Evolutionary conservation across 1,139 yeast genomes (phyloP).

Genomic region (Kurtzmaniella natalensis): DNA sequence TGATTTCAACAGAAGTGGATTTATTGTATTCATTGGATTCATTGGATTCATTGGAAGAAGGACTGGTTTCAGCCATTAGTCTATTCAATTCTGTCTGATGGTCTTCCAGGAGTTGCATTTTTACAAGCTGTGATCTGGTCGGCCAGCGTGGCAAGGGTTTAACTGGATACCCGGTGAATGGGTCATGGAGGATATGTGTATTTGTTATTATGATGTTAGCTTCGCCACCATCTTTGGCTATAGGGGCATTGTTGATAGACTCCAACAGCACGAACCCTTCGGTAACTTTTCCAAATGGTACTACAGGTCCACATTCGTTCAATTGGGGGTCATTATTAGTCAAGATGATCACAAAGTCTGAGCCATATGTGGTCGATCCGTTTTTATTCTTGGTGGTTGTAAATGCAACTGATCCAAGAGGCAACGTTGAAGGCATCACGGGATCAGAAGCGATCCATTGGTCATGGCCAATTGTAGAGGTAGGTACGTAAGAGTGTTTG

Average conservation of each 20-base stretch:
- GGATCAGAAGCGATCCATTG: too few relatives aligned
- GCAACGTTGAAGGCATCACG: not conserved
- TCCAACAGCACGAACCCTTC: conserved; percentile 51
- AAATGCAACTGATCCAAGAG: conserved; percentile 38
- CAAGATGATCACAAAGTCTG: conserved; percentile 22
- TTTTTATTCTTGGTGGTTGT: conserved; percentile 15
- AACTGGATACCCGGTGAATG: conserved; percentile 36
- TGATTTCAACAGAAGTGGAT: conserved; percentile 29
- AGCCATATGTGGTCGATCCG: not conserved
- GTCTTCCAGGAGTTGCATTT: not conserved
- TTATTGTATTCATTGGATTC: conserved; percentile 17
- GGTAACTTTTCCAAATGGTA: conserved; percentile 47
- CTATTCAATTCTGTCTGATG: too few relatives aligned
- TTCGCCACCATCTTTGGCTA: conserved; percentile 24
- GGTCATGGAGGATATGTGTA: conserved; percentile 50
- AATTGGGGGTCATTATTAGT: too few relatives aligned
- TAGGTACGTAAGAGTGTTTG: too few relatives aligned
- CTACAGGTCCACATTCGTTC: too few relatives aligned
- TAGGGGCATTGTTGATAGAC: conserved; percentile 32
- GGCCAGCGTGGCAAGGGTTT: not conserved
- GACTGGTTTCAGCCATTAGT: too few relatives aligned
- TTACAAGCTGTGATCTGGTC: not conserved
- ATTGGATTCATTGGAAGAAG: conserved; percentile 6
- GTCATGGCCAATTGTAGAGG: not conserved
- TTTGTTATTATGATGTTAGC: conserved; percentile 49